A percentile compares a stretch with the other conserved stretches of the same genome.
Evolutionary conservation across 257 asterid genomes (phyloP).

Genomic region (Capsicum baccatum): DNA sequence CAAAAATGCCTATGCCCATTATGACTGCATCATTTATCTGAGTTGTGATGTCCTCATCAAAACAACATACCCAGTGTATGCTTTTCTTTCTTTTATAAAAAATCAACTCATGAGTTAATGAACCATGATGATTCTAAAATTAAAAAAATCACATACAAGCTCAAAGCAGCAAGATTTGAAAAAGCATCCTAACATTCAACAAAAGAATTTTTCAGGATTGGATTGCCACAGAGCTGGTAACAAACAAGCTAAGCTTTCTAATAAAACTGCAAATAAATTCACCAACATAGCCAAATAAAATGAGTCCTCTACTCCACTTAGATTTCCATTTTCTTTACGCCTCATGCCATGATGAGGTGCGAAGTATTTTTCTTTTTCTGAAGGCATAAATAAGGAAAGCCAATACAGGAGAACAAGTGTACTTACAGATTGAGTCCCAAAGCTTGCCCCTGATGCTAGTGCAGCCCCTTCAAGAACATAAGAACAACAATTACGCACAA

Average conservation of each 20-base stretch:
- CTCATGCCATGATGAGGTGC: not conserved
- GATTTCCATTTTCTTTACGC: not conserved
- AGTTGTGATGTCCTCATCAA: not conserved
- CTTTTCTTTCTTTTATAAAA: not conserved
- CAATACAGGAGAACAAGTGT: not conserved
- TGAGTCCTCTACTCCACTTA: not conserved
- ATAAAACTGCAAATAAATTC: not conserved
- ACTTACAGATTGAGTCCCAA: slow-evolving; percentile 80
- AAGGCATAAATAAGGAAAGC: slow-evolving; percentile 1
- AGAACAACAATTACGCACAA: slow-evolving; percentile 30
- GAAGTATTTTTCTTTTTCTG: not conserved
- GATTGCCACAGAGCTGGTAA: not conserved
- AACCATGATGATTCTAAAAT: not conserved
- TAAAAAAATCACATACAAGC: not conserved
- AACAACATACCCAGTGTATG: not conserved
- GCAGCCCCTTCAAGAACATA: slow-evolving; percentile 65
- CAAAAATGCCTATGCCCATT: not conserved
- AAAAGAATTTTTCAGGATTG: not conserved
- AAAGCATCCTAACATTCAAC: slow-evolving; percentile 12
- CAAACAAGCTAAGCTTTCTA: not conserved
- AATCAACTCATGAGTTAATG: not conserved
- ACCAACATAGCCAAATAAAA: slow-evolving; percentile 10
- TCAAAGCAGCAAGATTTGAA: slow-evolving; percentile 21
- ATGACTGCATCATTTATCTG: not conserved
- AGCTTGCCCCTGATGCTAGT: slow-evolving; percentile 86